phyloP scores from a whole-genome alignment of 2,329 filamentous ascomycete species.

The Trichoderma sp. region DNA sequence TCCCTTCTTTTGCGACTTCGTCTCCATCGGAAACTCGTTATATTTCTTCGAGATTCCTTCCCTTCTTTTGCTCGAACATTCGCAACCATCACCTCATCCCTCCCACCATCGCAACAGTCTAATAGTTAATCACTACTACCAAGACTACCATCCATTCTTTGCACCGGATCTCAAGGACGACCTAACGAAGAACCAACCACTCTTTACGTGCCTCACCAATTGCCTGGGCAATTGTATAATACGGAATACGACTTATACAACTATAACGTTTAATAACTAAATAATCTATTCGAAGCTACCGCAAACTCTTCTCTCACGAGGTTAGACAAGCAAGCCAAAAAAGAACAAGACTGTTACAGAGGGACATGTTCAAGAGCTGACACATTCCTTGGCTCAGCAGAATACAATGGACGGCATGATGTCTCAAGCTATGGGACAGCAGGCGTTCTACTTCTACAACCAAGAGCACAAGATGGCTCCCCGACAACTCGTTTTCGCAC shows the following conservation, averaged over 20 bases:
- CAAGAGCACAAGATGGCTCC: conserved; percentile 72
- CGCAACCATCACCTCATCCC: conserved; percentile 30
- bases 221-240: conserved; percentile 22
- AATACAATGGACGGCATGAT: conserved; percentile 65
- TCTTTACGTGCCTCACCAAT: conserved; percentile 10
- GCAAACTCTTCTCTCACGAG: not conserved
- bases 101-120: conserved; percentile 19
- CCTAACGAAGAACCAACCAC: conserved; percentile 24
- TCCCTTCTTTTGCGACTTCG: conserved; percentile 45
- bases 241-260: conserved; percentile 13
- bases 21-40: conserved; percentile 43
- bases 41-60: conserved; percentile 38
- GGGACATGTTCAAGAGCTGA: conserved; percentile 4
- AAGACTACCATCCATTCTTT: conserved; percentile 48
- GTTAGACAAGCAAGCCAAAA: not conserved
- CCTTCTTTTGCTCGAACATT: conserved; percentile 44
- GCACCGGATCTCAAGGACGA: conserved; percentile 25
- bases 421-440: conserved; percentile 66
- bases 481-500: conserved; percentile 72
- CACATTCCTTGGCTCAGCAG: not conserved
- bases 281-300: not conserved
- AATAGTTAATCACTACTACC: conserved; percentile 36
- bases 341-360: not conserved
- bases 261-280: conserved; percentile 15
- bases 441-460: conserved; percentile 85